Evolutionary conservation across 257 asterid genomes (phyloP).

Genomic region (Thymus mandschuricus): DNA sequence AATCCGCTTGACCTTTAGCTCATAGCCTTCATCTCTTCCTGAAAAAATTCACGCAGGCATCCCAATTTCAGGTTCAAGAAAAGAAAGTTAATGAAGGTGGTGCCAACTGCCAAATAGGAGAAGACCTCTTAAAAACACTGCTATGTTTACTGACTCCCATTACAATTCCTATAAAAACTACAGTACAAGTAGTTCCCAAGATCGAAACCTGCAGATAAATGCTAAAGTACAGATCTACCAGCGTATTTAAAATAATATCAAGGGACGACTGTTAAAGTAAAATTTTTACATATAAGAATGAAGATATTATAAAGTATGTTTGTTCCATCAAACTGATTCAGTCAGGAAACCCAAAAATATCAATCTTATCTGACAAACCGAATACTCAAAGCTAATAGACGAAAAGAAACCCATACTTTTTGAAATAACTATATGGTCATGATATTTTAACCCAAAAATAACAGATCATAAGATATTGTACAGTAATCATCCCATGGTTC

Average conservation of each 20-base stretch:
- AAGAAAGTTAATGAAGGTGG: constrained; percentile 19
- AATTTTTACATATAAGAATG: neutral
- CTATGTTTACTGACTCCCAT: neutral
- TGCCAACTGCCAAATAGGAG: constrained; percentile 25
- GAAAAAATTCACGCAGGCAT: constrained; percentile 32
- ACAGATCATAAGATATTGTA: constrained; percentile 11
- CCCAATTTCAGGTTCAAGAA: constrained; percentile 31
- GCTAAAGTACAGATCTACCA: neutral
- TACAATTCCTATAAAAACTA: neutral
- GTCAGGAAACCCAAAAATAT: constrained; percentile 2
- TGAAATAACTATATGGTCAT: constrained; percentile 5
- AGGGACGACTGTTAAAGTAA: neutral
- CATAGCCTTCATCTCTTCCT: constrained; percentile 65
- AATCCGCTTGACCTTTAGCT: constrained; percentile 76
- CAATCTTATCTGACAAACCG: neutral
- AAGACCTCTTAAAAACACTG: neutral
- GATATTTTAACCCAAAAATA: constrained; percentile 10
- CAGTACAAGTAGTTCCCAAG: neutral
- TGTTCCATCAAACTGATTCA: neutral
- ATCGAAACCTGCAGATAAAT: neutral
- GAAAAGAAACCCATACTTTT: neutral
- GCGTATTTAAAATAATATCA: neutral
- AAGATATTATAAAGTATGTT: neutral
- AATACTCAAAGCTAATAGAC: constrained; percentile 8
- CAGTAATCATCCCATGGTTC: constrained; percentile 5